Conservation (phyloP, 2,329 filamentous ascomycete species). For the Ascochyta rabiei region DNA sequence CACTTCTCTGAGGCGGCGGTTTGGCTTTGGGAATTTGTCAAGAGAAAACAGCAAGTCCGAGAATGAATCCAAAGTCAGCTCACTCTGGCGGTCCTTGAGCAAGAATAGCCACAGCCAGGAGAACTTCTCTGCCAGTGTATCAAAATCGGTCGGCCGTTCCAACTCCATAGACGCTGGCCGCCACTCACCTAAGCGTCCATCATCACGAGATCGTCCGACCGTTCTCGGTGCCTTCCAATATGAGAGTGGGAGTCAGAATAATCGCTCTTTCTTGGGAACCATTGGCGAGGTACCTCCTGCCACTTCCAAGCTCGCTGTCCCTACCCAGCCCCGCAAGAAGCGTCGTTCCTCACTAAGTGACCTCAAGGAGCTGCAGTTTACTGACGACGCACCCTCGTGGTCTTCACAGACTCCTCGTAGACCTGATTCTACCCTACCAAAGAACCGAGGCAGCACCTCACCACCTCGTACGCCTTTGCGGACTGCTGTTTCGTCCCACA, state of each 20-base stretch:
- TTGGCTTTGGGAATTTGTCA: constrained; percentile 77
- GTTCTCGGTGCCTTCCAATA: constrained; percentile 56
- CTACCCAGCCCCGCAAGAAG: constrained; percentile 65
- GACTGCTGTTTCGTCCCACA: constrained; percentile 42
- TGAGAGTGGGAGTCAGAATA: constrained; percentile 48
- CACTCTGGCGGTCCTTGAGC: constrained; percentile 86
- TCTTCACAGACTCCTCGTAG: constrained; percentile 46
- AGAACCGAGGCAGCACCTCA: constrained; percentile 32
- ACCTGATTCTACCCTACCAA: constrained; percentile 31
- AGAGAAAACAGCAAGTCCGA: constrained; percentile 79
- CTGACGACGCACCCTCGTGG: constrained; percentile 50
- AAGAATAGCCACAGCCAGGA: constrained; percentile 64
- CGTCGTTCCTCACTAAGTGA: constrained; percentile 91
- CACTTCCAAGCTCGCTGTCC: constrained; percentile 24
- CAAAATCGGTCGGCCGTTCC: constrained; percentile 71
- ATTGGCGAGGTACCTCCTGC: constrained; percentile 57
- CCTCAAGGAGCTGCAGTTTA: constrained; percentile 71
- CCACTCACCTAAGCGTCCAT: constrained; percentile 57
- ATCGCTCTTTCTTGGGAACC: constrained; percentile 53
- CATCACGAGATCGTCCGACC: constrained; percentile 61
- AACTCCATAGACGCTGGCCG: constrained; percentile 76
- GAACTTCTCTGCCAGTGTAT: constrained; percentile 65
- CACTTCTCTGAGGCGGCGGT: constrained; percentile 82
- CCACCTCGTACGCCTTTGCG: constrained; percentile 43
- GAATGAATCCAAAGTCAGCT: constrained; percentile 71